Evolutionary conservation across 2,329 filamentous ascomycete species (phyloP), one percentile per base, ranked within the genome.

Genomic region (Phaeosphaeriaceae sp.): DNA sequence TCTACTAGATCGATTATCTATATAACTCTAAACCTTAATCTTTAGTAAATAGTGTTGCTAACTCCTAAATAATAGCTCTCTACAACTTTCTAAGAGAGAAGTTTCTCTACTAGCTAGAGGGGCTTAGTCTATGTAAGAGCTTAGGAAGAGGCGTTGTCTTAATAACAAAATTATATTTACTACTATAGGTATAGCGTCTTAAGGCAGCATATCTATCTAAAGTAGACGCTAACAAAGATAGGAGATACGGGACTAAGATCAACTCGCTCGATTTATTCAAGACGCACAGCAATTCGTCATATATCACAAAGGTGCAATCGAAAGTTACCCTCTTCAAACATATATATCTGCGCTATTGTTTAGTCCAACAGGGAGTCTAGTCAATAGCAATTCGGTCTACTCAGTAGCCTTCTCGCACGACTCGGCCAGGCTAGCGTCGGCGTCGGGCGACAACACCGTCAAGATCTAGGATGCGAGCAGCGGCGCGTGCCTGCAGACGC

Each of bases 1-100:
- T 72, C 35, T 68, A 67, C 47, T 75, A 69, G 73, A 52, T 65
- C 26, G 58, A 68, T 35, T 68, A 74, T 54, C 50, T 74, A 17
- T 65, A 42, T 42, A 60, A 56, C 28, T 58, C 16, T 15, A 48
- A 42, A 12, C 16, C 18, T 29, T 33, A 32, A 16, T 35, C 26
- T 44, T 42, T 29, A 38, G 16, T 38, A 12, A 34, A 26, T 52
- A 9, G 29, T n/a, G n/a, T n/a, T n/a, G n/a, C n/a, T n/a, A n/a
- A n/a, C n/a, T n/a, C n/a, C n/a, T n/a, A n/a, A n/a, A n/a, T n/a
- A n/a, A n/a, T n/a, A n/a, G n/a, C n/a, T n/a, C n/a, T n/a, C n/a
- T n/a, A 47, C 21, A 8, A 33, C 4, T 57, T 52, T 33, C 1
- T 54, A 12, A 28, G 21, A 12, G 29, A 46, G 34, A 50, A 51